These are phyloP conservation scores for Avena sativa DNA, from an alignment of 176 grass and related monocot genomes.

Conservation along the genomic window DNA sequence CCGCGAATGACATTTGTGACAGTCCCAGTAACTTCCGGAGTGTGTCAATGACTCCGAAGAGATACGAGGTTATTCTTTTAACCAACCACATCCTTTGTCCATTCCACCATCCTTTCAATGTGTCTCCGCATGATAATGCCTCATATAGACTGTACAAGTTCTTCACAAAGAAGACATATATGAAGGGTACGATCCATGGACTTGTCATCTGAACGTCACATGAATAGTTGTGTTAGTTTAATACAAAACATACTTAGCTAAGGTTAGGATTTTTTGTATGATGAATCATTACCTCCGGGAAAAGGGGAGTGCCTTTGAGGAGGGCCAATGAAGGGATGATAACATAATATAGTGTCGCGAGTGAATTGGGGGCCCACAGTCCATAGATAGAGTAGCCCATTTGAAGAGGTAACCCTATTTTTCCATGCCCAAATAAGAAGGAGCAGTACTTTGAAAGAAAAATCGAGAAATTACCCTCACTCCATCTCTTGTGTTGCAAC, in stretches of 20 bases:
- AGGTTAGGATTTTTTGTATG: not conserved
- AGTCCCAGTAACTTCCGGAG: slow-evolving; percentile 56
- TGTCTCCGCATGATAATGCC: slow-evolving; percentile 50
- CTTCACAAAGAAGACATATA: slow-evolving; percentile 53
- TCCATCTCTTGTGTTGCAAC: slow-evolving; percentile 93
- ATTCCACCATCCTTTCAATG: slow-evolving; percentile 75
- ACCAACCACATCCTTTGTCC: slow-evolving; percentile 74
- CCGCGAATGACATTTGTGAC: slow-evolving; percentile 51
- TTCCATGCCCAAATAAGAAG: slow-evolving; percentile 59
- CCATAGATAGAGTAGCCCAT: slow-evolving; percentile 66
- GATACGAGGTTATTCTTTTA: slow-evolving; percentile 69
- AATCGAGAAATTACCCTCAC: slow-evolving; percentile 64
- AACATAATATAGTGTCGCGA: slow-evolving; percentile 70
- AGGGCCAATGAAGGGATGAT: slow-evolving; percentile 69
- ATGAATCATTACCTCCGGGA: slow-evolving; percentile 65
- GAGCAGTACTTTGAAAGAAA: slow-evolving; percentile 71
- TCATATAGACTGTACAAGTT: slow-evolving; percentile 57
- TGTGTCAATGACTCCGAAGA: slow-evolving; percentile 51
- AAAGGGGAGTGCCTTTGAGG: slow-evolving; percentile 67
- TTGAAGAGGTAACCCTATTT: slow-evolving; percentile 56
- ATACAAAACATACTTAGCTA: not conserved
- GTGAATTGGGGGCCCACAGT: slow-evolving; percentile 66
- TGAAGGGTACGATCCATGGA: slow-evolving; percentile 65
- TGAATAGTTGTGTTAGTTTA: slow-evolving; percentile 27
- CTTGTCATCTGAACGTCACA: slow-evolving; percentile 51